phyloP scores from a whole-genome alignment of 352 stramenopile species.

The Pythium dissimile region DNA sequence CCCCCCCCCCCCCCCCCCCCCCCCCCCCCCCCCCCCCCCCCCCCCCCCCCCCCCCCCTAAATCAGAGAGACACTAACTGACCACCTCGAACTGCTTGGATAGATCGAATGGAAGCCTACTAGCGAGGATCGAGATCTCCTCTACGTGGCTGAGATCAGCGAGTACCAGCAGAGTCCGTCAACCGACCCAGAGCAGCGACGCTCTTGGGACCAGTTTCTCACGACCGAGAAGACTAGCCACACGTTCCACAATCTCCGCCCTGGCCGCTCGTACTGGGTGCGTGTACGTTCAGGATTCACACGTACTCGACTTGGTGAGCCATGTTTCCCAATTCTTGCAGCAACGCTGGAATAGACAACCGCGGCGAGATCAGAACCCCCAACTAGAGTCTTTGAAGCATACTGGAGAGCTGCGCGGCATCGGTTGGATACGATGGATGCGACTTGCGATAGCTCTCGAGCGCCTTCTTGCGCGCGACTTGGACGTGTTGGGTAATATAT shows the following conservation, averaged over 20 bases:
- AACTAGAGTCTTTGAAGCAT: background rate
- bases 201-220: slow-evolving; percentile 23
- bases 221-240: slow-evolving; percentile 21
- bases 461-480: slow-evolving; percentile 32
- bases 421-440: slow-evolving; percentile 26
- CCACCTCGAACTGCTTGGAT: background rate
- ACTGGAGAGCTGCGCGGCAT: background rate
- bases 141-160: slow-evolving; percentile 31
- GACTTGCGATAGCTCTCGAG: slow-evolving; percentile 25
- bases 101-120: slow-evolving; percentile 34
- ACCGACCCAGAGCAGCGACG: background rate
- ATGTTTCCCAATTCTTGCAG: slow-evolving; percentile 25
- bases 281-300: slow-evolving; percentile 27
- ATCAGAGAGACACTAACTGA: no score
- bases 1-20: no score
- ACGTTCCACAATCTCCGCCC: slow-evolving; percentile 27
- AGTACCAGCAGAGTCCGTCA: background rate
- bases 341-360: background rate
- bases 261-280: slow-evolving; percentile 28
- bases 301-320: slow-evolving; percentile 20
- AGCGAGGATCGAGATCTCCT: slow-evolving; percentile 21
- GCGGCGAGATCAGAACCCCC: background rate
- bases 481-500: slow-evolving; percentile 35
- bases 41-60: no score
- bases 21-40: no score